These are phyloP conservation scores for Suillus alpinus DNA, from an alignment of 768 basidiomycete species.

Conservation along the genomic window DNA sequence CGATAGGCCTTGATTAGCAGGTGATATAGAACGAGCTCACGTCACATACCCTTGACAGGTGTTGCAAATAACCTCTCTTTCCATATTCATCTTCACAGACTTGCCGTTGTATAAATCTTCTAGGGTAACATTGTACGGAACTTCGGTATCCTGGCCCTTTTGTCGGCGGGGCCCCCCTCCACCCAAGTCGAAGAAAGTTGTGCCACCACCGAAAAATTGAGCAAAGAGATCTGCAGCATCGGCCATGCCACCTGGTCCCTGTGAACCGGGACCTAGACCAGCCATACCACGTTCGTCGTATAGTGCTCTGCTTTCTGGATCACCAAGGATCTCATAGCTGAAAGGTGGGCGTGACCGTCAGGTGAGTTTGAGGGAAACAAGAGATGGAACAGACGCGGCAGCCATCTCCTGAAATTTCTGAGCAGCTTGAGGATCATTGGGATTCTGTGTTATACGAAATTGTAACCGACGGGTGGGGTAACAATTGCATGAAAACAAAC, in stretches of 20 bases:
- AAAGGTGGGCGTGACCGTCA: slow-evolving; percentile 9
- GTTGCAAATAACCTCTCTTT: slow-evolving; percentile 77
- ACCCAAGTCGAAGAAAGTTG: slow-evolving; percentile 67
- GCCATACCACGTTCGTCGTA: slow-evolving; percentile 79
- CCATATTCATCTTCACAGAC: slow-evolving; percentile 83
- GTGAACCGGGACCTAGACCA: slow-evolving; percentile 52
- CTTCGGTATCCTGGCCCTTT: slow-evolving; percentile 70
- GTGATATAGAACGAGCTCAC: slow-evolving; percentile 4
- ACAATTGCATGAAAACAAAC: slow-evolving; percentile 30
- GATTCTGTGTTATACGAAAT: slow-evolving; percentile 52
- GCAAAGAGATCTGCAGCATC: slow-evolving; percentile 71
- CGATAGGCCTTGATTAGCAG: slow-evolving; percentile 8
- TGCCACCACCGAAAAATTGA: slow-evolving; percentile 61
- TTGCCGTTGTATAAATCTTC: slow-evolving; percentile 95
- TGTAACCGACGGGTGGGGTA: background rate
- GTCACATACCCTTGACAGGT: slow-evolving; percentile 71
- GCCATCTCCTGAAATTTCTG: slow-evolving; percentile 87
- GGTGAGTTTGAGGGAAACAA: slow-evolving; percentile 6
- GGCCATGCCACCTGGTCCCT: slow-evolving; percentile 40
- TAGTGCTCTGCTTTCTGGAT: slow-evolving; percentile 59
- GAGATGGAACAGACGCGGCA: slow-evolving; percentile 62
- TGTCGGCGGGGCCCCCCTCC: slow-evolving; percentile 48
- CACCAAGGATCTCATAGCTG: slow-evolving; percentile 82
- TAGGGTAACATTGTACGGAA: slow-evolving; percentile 81
- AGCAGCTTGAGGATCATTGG: slow-evolving; percentile 80